These are phyloP conservation scores for Acanthamoeba rhysodes DNA, from an alignment of 208 protist genomes.

Conservation along the genomic window DNA sequence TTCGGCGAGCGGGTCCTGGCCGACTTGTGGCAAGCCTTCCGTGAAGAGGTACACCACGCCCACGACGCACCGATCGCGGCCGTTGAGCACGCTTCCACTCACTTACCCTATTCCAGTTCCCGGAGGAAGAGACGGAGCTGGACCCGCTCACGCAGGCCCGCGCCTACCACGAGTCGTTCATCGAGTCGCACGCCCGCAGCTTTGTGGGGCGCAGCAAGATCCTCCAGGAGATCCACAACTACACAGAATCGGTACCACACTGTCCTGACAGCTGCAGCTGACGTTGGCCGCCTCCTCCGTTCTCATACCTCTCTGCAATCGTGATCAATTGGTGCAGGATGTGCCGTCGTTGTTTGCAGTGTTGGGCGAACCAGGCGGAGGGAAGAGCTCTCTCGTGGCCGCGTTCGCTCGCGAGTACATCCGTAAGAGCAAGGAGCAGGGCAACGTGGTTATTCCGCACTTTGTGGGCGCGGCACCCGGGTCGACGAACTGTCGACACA, in stretches of 20 bases:
- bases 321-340: not conserved
- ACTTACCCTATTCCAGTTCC: slow-evolving; percentile 22
- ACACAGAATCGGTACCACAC: slow-evolving; percentile 18
- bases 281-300: not conserved
- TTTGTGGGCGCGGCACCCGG: slow-evolving; percentile 79
- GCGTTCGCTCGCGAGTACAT: slow-evolving; percentile 67
- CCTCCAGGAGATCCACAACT: slow-evolving; percentile 37
- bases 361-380: slow-evolving; percentile 76
- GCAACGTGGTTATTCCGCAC: slow-evolving; percentile 66
- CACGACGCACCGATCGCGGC: not conserved
- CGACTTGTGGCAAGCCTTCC: slow-evolving; percentile 81
- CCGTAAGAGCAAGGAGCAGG: not conserved
- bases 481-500: slow-evolving; percentile 75
- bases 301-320: no score
- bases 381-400: slow-evolving; percentile 78
- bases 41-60: not conserved
- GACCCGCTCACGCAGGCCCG: slow-evolving; percentile 47
- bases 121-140: slow-evolving; percentile 13
- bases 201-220: slow-evolving; percentile 60
- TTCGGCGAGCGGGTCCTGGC: slow-evolving; percentile 74
- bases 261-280: not conserved
- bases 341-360: slow-evolving; percentile 53
- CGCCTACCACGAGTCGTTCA: slow-evolving; percentile 67
- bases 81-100: not conserved
- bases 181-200: slow-evolving; percentile 39